Conservation (phyloP, 495 filamentous ascomycete species). For the Podospora didyma region DNA sequence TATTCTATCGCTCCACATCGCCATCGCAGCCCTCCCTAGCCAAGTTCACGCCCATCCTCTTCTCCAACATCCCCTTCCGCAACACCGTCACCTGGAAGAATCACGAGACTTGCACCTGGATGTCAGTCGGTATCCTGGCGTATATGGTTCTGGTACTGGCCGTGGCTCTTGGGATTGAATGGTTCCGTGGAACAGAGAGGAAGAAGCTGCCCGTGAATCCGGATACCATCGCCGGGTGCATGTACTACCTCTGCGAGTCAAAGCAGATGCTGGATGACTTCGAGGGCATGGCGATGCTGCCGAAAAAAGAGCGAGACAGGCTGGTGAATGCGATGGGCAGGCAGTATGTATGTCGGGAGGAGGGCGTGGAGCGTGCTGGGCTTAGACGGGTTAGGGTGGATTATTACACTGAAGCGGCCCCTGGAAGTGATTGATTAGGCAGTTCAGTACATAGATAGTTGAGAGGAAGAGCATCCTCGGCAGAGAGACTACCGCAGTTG, state of each 20-base stretch:
- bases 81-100: slow-evolving; percentile 30
- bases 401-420: too few species aligned
- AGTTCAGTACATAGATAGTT: too few species aligned
- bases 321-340: background rate
- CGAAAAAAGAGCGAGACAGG: slow-evolving; percentile 8
- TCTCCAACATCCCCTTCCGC: slow-evolving; percentile 36
- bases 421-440: too few species aligned
- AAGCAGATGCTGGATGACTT: slow-evolving; percentile 19
- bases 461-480: too few species aligned
- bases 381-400: background rate
- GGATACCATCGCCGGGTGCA: slow-evolving; percentile 19
- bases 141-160: slow-evolving; percentile 1
- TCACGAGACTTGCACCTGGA: slow-evolving; percentile 29
- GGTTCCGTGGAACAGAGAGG: background rate
- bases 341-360: background rate
- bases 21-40: slow-evolving; percentile 33
- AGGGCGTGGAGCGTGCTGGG: background rate
- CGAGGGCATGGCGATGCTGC: slow-evolving; percentile 20
- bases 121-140: slow-evolving; percentile 17
- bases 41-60: slow-evolving; percentile 35
- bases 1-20: slow-evolving; percentile 7
- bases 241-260: slow-evolving; percentile 31
- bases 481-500: too few species aligned
- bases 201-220: background rate
- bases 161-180: background rate